phyloP scores from a whole-genome alignment of 1,284 basidiomycete genomes.

The Phlebopus sp. region DNA sequence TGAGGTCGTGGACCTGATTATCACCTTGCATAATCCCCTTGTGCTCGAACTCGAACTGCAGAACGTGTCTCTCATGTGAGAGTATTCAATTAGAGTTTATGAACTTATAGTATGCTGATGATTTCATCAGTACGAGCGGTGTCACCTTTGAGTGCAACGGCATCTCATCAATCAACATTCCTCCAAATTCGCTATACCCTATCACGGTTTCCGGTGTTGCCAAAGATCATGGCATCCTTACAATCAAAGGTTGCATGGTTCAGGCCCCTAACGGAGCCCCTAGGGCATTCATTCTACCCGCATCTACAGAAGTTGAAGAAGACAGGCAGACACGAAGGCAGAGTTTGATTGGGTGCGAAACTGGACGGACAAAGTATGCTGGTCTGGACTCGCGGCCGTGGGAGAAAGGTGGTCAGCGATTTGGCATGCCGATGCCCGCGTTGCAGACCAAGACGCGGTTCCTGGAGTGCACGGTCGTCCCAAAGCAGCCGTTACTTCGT shows the following conservation, averaged over 20 bases:
- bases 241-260: constrained; percentile 75
- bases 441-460: constrained; percentile 45
- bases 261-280: constrained; percentile 72
- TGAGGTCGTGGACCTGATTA: constrained; percentile 77
- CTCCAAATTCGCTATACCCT: constrained; percentile 72
- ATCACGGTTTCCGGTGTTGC: constrained; percentile 73
- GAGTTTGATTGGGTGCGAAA: constrained; percentile 60
- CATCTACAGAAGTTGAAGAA: constrained; percentile 73
- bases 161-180: constrained; percentile 55
- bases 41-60: constrained; percentile 88
- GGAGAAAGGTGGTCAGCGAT: constrained; percentile 42
- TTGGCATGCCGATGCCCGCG: constrained; percentile 24
- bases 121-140: constrained; percentile 69
- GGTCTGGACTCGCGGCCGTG: constrained; percentile 68
- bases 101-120: constrained; percentile 4
- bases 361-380: constrained; percentile 64
- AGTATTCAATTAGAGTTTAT: constrained; percentile 3
- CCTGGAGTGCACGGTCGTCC: constrained; percentile 76
- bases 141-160: constrained; percentile 69
- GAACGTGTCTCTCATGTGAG: constrained; percentile 76
- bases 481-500: constrained; percentile 82
- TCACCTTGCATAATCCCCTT: constrained; percentile 89
- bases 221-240: constrained; percentile 61
- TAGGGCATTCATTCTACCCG: constrained; percentile 74
- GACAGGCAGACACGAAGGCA: constrained; percentile 55